Evolutionary conservation across 148 eudicot species (phyloP).

Genomic region (Nepenthes mirabilis): DNA sequence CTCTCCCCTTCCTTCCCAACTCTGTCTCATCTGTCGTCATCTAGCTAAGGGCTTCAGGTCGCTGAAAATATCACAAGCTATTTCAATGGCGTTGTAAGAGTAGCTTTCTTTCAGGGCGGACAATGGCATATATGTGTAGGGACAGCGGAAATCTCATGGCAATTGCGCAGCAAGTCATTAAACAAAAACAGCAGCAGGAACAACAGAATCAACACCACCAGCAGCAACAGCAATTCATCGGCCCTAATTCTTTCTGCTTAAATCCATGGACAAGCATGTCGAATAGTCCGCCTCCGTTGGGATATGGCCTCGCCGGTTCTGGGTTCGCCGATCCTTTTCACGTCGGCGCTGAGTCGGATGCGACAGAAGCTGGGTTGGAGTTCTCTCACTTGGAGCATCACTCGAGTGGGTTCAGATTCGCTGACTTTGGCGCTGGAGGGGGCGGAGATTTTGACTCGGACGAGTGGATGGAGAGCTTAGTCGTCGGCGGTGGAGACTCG

Average conservation of each 20-base stretch:
- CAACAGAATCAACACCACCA: constrained; percentile 37
- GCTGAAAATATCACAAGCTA: too few relatives aligned
- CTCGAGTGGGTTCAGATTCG: constrained; percentile 33
- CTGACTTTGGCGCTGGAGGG: constrained; percentile 28
- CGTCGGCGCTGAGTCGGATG: constrained; percentile 17
- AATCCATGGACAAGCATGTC: constrained; percentile 30
- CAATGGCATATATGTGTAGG: constrained; percentile 83
- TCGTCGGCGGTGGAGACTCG: constrained; percentile 33
- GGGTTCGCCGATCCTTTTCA: constrained; percentile 50
- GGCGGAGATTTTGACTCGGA: constrained; percentile 62
- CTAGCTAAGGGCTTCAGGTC: too few relatives aligned
- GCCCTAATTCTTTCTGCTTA: constrained; percentile 27
- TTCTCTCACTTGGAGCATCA: constrained; percentile 38
- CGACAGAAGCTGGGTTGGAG: constrained; percentile 30
- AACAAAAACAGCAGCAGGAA: constrained; percentile 70
- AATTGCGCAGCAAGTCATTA: constrained; percentile 82
- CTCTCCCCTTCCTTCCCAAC: too few relatives aligned
- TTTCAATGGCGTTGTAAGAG: too few relatives aligned
- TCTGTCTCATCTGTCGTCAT: too few relatives aligned
- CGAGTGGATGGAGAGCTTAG: constrained; percentile 89
- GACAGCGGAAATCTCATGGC: constrained; percentile 99
- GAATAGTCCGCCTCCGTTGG: constrained; percentile 13
- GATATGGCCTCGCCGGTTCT: constrained; percentile 14
- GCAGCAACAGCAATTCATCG: constrained; percentile 21
- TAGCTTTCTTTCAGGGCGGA: constrained; percentile 5